Conservation (phyloP, 148 eudicot species). For the Drosera capensis region DNA sequence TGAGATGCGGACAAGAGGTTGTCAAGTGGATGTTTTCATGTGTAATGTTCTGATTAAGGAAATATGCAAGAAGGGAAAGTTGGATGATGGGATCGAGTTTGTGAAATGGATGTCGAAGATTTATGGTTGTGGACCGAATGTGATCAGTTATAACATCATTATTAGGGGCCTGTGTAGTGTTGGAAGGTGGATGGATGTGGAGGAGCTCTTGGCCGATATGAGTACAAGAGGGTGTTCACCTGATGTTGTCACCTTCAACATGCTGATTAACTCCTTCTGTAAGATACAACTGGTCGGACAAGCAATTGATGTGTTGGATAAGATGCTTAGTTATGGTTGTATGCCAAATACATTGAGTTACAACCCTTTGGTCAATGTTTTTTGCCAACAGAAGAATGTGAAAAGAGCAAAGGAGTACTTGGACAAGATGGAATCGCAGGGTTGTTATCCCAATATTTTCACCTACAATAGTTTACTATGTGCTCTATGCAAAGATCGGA, state of each 20-base stretch:
- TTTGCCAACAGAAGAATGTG: conserved; percentile 64
- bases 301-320: conserved; percentile 51
- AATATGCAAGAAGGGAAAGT: conserved; percentile 55
- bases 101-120: conserved; percentile 32
- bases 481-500: conserved; percentile 59
- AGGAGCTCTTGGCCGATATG: conserved; percentile 50
- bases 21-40: conserved; percentile 60
- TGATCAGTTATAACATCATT: conserved; percentile 43
- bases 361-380: conserved; percentile 53
- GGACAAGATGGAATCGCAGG: conserved; percentile 51
- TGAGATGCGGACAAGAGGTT: conserved; percentile 65
- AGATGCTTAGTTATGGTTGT: conserved; percentile 47
- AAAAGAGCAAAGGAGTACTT: conserved; percentile 55
- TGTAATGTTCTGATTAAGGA: conserved; percentile 65
- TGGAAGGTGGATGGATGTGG: conserved; percentile 60
- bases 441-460: conserved; percentile 62
- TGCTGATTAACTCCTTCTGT: conserved; percentile 52
- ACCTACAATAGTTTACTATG: conserved; percentile 60
- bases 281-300: conserved; percentile 45
- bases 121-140: conserved; percentile 59
- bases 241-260: conserved; percentile 52
- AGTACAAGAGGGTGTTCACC: conserved; percentile 47
- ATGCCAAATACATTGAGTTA: conserved; percentile 57
- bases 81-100: conserved; percentile 53
- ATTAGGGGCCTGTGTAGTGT: conserved; percentile 46